phyloP scores from a whole-genome alignment of 495 filamentous ascomycete species.

The Pseudoneurospora amorphoporcata region DNA sequence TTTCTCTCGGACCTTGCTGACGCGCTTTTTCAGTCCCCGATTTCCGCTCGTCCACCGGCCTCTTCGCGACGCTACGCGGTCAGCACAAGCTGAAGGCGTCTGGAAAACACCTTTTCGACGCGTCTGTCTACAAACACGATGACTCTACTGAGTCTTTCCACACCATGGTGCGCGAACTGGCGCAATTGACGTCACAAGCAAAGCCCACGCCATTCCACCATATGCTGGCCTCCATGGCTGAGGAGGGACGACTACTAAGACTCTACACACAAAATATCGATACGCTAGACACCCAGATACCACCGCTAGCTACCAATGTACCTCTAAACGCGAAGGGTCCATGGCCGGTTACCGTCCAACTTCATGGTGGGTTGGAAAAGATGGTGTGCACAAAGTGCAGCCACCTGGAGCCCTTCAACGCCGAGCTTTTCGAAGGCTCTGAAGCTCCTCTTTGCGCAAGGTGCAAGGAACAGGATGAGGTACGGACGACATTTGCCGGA shows the following conservation, averaged over 20 bases:
- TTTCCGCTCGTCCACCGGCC: constrained; percentile 80
- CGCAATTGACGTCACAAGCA: constrained; percentile 60
- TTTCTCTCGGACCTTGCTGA: constrained; percentile 8
- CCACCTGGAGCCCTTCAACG: constrained; percentile 63
- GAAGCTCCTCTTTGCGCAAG: constrained; percentile 70
- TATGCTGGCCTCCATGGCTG: constrained; percentile 80
- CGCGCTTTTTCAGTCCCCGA: constrained; percentile 63
- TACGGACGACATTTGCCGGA: constrained; percentile 65
- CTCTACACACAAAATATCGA: constrained; percentile 97
- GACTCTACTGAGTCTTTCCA: constrained; percentile 81
- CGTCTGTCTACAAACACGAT: constrained; percentile 90
- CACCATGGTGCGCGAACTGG: constrained; percentile 85
- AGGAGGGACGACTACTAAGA: constrained; percentile 79
- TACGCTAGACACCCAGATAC: constrained; percentile 78
- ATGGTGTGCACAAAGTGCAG: constrained; percentile 95
- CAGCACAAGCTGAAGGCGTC: constrained; percentile 88
- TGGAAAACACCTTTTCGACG: constrained; percentile 93
- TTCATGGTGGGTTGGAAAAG: constrained; percentile 87
- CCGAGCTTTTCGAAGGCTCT: constrained; percentile 71
- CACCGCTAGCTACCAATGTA: constrained; percentile 65
- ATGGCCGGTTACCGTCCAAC: constrained; percentile 88
- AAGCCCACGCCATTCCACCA: constrained; percentile 87
- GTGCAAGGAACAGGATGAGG: constrained; percentile 64
- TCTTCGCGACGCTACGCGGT: constrained; percentile 72
- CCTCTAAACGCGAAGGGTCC: constrained; percentile 65